Conservation (phyloP, 331 rosid species). For the Malus hybrid region DNA sequence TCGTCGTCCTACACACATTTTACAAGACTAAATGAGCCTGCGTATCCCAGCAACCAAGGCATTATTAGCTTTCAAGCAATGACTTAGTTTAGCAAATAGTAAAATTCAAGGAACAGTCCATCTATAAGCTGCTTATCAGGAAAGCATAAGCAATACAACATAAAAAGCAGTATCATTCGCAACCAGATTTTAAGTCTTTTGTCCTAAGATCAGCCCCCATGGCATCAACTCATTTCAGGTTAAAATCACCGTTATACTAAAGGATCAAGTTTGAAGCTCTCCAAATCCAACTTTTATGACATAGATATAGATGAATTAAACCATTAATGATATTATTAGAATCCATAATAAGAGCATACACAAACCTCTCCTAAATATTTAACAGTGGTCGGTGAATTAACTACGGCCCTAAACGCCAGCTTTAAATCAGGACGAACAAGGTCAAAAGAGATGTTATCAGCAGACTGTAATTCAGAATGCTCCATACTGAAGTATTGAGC, state of each 20-base stretch:
- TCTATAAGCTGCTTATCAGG: background rate
- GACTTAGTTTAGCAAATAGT: background rate
- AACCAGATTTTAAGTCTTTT: background rate
- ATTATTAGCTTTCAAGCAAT: background rate
- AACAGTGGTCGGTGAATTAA: background rate
- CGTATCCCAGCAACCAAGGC: background rate
- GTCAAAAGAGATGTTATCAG: background rate
- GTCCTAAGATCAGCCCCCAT: background rate
- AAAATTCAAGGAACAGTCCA: background rate
- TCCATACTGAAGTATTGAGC: background rate
- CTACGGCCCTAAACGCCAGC: background rate
- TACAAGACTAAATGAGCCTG: constrained; percentile 30
- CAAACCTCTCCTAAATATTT: background rate
- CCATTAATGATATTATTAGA: background rate
- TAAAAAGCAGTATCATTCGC: background rate
- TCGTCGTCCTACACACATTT: background rate
- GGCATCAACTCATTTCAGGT: background rate
- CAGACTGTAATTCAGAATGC: background rate
- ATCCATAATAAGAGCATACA: background rate
- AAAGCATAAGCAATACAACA: background rate
- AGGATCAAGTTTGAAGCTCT: background rate
- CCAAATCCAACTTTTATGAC: background rate
- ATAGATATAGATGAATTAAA: background rate
- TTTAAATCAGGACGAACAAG: background rate
- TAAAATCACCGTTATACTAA: background rate